A percentile compares a stretch with the other conserved stretches of the same genome.
Evolutionary conservation across 352 stramenopile genomes (phyloP).

Genomic region (Phytophthora pinifolia): DNA sequence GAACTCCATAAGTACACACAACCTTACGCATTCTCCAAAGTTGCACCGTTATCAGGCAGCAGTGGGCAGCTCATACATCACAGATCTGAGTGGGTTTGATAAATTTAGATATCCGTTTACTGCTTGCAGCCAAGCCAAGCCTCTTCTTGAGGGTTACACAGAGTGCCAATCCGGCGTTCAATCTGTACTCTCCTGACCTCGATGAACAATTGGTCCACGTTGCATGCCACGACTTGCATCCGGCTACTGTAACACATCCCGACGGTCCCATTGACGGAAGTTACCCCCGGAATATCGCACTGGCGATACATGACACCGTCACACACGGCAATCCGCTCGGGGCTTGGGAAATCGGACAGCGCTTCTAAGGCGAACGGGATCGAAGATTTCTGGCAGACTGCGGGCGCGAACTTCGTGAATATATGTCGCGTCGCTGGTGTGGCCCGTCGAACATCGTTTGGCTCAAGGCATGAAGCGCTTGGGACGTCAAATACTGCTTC

Average conservation of each 20-base stretch:
- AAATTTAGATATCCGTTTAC: background rate
- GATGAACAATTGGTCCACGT: conserved; percentile 19
- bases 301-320: conserved; percentile 18
- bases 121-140: conserved; percentile 25
- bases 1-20: too few relatives aligned
- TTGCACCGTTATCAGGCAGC: too few relatives aligned
- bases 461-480: conserved; percentile 10
- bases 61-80: too few relatives aligned
- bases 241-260: conserved; percentile 33
- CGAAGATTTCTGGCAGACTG: conserved; percentile 14
- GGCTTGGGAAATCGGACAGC: conserved; percentile 10
- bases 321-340: conserved; percentile 7
- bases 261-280: conserved; percentile 4
- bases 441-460: conserved; percentile 10
- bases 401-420: conserved; percentile 12
- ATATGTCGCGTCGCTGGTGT: conserved; percentile 8
- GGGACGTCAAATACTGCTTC: conserved; percentile 11
- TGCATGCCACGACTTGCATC: conserved; percentile 29
- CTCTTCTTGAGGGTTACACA: conserved; percentile 13
- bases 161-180: conserved; percentile 6
- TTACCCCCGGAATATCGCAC: conserved; percentile 21
- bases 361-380: conserved; percentile 10
- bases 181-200: conserved; percentile 16
- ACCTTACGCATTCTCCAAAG: too few relatives aligned
- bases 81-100: too few relatives aligned